Conservation (phyloP, 116 monocot genomes). For the Cymodocea nodosa region DNA sequence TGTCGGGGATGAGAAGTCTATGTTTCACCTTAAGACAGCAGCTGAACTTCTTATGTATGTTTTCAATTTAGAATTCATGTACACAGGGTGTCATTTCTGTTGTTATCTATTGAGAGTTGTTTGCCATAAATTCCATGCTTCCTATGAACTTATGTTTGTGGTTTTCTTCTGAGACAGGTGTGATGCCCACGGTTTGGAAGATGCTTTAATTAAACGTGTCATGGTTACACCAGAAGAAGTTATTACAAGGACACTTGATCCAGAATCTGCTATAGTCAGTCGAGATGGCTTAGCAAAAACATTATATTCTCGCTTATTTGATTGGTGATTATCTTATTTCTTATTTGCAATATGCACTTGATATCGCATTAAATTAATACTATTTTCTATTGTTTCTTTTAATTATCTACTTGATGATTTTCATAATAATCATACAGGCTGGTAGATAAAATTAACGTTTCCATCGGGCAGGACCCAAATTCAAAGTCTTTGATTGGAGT, state of each 20-base stretch:
- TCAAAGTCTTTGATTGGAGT: slow-evolving; percentile 55
- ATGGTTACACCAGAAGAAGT: slow-evolving; percentile 67
- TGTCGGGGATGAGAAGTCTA: slow-evolving; percentile 68
- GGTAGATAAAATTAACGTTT: slow-evolving; percentile 51
- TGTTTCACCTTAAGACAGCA: slow-evolving; percentile 61
- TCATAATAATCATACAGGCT: slow-evolving; percentile 22
- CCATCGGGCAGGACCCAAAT: slow-evolving; percentile 55
- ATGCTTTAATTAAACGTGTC: slow-evolving; percentile 45
- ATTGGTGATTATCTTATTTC: slow-evolving; percentile 26
- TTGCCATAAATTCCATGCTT: background rate
- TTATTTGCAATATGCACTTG: background rate
- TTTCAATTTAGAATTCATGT: background rate
- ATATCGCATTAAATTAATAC: too few relatives aligned
- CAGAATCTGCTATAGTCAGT: slow-evolving; percentile 40
- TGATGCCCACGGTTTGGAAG: slow-evolving; percentile 38
- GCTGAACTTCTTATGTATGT: slow-evolving; percentile 78
- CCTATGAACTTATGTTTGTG: background rate
- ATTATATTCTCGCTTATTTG: slow-evolving; percentile 51
- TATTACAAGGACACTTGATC: slow-evolving; percentile 55
- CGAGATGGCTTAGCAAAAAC: slow-evolving; percentile 65
- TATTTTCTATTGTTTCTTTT: background rate
- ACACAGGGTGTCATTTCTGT: background rate
- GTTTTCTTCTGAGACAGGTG: slow-evolving; percentile 23
- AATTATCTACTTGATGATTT: slow-evolving; percentile 2
- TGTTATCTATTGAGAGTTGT: background rate